Conservation (phyloP, 306 rosid genomes). For the Biancaea sappan region DNA sequence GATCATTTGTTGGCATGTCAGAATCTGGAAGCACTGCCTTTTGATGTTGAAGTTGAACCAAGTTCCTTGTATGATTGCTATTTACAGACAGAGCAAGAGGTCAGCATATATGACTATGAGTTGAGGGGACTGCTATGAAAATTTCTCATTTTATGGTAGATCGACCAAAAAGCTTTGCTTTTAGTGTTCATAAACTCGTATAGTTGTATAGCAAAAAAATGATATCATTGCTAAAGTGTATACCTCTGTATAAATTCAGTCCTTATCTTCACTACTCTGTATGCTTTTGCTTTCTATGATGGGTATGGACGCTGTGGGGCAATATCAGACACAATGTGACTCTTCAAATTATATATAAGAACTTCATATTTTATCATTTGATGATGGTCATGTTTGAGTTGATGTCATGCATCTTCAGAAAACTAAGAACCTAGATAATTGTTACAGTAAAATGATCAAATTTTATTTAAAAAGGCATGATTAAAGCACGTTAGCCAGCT, state of each 20-base stretch:
- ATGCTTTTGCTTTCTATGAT: conserved; percentile 21
- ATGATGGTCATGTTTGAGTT: too few relatives aligned
- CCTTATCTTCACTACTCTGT: neutral
- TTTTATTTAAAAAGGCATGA: too few relatives aligned
- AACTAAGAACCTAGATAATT: too few relatives aligned
- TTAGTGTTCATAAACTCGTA: conserved; percentile 10
- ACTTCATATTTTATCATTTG: neutral
- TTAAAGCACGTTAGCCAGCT: too few relatives aligned
- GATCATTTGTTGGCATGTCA: conserved; percentile 31
- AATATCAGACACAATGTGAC: too few relatives aligned
- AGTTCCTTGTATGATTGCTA: conserved; percentile 25
- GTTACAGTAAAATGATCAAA: too few relatives aligned
- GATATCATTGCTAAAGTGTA: conserved; percentile 11
- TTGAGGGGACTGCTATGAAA: conserved; percentile 41
- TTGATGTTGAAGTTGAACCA: conserved; percentile 44
- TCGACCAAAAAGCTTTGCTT: conserved; percentile 12
- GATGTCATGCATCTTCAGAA: too few relatives aligned
- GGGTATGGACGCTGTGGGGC: too few relatives aligned
- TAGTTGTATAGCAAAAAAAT: conserved; percentile 21
- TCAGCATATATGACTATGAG: conserved; percentile 54
- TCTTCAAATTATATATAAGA: too few relatives aligned
- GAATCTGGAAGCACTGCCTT: conserved; percentile 44
- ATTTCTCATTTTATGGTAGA: conserved; percentile 11
- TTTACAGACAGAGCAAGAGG: conserved; percentile 42
- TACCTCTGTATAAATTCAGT: conserved; percentile 22